These are phyloP conservation scores for Vitis labrusca DNA, from an alignment of 164 flowering plant species.

Conservation along the genomic window DNA sequence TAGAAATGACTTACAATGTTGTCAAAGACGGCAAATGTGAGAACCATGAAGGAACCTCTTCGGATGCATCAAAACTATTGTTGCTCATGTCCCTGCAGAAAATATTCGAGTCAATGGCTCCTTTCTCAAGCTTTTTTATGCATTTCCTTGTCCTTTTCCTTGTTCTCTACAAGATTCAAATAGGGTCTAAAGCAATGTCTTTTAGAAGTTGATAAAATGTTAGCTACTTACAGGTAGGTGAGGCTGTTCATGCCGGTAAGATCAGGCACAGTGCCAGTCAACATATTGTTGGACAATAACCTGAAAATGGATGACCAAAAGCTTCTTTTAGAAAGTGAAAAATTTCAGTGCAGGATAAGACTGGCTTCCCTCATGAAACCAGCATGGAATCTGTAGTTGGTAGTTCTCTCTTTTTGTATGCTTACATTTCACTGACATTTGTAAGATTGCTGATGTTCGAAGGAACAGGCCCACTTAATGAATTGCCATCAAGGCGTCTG, in stretches of 20 bases:
- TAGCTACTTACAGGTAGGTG: constrained; percentile 46
- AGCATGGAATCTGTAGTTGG: not conserved
- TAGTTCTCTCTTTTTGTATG: not conserved
- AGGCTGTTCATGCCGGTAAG: constrained; percentile 55
- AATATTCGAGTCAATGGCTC: not conserved
- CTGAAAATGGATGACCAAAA: constrained; percentile 25
- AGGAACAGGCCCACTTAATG: constrained; percentile 45
- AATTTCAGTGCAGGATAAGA: not conserved
- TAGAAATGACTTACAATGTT: constrained; percentile 42
- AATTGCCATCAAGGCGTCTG: constrained; percentile 75
- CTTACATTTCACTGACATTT: constrained; percentile 48
- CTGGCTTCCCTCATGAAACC: not conserved
- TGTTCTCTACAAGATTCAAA: too few species aligned
- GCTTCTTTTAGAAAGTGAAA: not conserved
- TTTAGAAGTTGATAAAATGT: not conserved
- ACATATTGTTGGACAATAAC: constrained; percentile 48
- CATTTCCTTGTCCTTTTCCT: too few species aligned
- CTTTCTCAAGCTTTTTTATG: too few species aligned
- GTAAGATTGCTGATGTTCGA: constrained; percentile 54
- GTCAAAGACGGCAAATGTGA: constrained; percentile 50
- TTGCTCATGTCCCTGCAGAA: constrained; percentile 65
- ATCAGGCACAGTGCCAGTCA: constrained; percentile 55
- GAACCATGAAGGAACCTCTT: constrained; percentile 45
- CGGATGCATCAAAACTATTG: constrained; percentile 45
- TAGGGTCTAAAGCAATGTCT: too few species aligned